phyloP scores from a whole-genome alignment of 805 yeast genomes.

The Millerago galiae region DNA sequence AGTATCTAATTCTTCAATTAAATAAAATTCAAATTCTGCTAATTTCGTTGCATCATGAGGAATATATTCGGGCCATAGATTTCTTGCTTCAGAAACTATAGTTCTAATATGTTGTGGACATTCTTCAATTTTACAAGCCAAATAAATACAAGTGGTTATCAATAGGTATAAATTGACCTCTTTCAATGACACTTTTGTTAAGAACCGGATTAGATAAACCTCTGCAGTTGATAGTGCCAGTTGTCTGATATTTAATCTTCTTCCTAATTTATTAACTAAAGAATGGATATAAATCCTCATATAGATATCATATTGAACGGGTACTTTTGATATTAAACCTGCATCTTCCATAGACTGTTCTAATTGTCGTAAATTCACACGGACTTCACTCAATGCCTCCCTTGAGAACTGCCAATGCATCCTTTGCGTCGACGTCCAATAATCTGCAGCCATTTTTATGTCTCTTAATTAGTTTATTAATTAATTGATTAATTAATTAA shows the following conservation, averaged over 20 bases:
- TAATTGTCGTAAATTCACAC: slow-evolving; percentile 33
- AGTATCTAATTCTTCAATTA: slow-evolving; percentile 81
- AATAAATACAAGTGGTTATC: slow-evolving; percentile 78
- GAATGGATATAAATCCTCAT: slow-evolving; percentile 77
- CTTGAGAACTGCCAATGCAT: slow-evolving; percentile 75
- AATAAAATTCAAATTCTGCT: slow-evolving; percentile 93
- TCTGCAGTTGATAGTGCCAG: slow-evolving; percentile 86
- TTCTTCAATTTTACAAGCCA: slow-evolving; percentile 93
- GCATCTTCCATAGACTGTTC: slow-evolving; percentile 34
- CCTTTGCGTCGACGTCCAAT: slow-evolving; percentile 82
- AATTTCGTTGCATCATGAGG: slow-evolving; percentile 87
- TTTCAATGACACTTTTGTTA: slow-evolving; percentile 62
- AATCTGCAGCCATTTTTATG: slow-evolving; percentile 77
- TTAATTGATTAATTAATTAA: too few relatives aligned
- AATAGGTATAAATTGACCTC: slow-evolving; percentile 80
- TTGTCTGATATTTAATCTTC: slow-evolving; percentile 73
- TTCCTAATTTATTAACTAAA: slow-evolving; percentile 67
- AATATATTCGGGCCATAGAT: slow-evolving; percentile 90
- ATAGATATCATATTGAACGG: slow-evolving; percentile 38
- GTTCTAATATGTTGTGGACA: slow-evolving; percentile 90
- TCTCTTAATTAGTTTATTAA: too few relatives aligned
- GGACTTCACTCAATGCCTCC: slow-evolving; percentile 43
- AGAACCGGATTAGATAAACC: slow-evolving; percentile 71
- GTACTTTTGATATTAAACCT: slow-evolving; percentile 34
- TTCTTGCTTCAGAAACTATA: slow-evolving; percentile 76